Evolutionary conservation across 140 eudicot genomes (phyloP), one percentile per base, ranked within the genome.

Genomic region (Ambrosia hybrid): DNA sequence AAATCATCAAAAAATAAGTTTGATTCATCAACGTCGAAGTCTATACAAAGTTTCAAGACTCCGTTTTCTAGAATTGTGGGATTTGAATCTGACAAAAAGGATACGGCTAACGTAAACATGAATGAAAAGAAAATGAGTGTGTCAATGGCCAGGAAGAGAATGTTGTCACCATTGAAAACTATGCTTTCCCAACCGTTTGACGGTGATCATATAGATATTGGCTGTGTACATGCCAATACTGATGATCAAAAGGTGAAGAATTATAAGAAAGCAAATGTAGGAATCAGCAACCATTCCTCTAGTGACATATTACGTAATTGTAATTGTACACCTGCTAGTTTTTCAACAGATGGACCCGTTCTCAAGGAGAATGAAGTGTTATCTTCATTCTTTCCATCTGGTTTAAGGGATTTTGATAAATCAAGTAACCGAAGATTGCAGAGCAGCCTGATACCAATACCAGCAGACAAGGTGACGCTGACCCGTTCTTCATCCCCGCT

Each of bases 291-390:
- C 57, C 64, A 79, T 63, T 66, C 69, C 63, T 68, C 75, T 17
- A 48, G 68, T 52, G 78, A 55, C 7, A 39, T 73, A 9, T 68
- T 75, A 36, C 51, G 61, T 70, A 76, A 74, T 48, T 60, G 64
- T 70, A 72, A 71, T 62, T 70, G 81, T 76, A 56, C 55, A 36
- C 67, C 85, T 55, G 72, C 88, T 56, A 34, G 62, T 14, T 59
- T 81, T 67, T 78, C 83, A 38, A 88, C 87, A 11, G 97, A 92
- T 82, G 98, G 98, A 48, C 95, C 98, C 43, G 57, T 89, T 68
- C 80, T 85, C 9, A 83, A 79, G 65, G 82, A 75, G 39, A 74
- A 75, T 57, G 88, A 91, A 74, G 75, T 84, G 68, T 34, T 51
- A 67, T 21, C 80, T 11, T 60, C 73, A 1, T 60, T 48, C 21